These are phyloP conservation scores for Ricinus communis DNA, from an alignment of 345 rosid genomes.

Conservation along the genomic window DNA sequence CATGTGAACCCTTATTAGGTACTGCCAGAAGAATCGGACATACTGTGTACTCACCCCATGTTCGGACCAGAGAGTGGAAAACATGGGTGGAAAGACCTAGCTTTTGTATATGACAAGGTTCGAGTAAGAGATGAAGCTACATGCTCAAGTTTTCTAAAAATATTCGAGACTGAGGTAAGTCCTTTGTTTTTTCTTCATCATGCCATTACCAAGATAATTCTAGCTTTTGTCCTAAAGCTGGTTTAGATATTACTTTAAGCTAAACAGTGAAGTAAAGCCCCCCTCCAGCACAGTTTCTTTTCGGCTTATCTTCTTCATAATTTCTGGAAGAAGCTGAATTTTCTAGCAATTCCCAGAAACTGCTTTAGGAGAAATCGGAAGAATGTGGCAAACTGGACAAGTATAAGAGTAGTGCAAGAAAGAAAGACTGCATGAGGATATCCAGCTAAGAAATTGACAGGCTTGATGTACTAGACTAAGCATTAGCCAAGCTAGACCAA, in stretches of 20 bases:
- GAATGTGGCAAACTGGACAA: not conserved
- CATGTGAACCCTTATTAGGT: slow-evolving; percentile 5
- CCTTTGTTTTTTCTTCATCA: not conserved
- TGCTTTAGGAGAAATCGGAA: no score
- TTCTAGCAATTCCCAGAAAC: no score
- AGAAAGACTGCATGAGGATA: not conserved
- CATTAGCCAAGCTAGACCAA: not conserved
- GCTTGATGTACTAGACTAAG: not conserved
- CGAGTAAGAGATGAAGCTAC: slow-evolving; percentile 11
- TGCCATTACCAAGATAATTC: not conserved
- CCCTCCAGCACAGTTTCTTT: no score
- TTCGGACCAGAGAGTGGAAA: slow-evolving; percentile 29
- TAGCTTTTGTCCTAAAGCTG: not conserved
- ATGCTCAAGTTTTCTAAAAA: slow-evolving; percentile 19
- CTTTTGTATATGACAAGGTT: slow-evolving; percentile 22
- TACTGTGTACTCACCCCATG: slow-evolving; percentile 28
- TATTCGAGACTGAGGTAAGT: slow-evolving; percentile 23
- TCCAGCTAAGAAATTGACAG: not conserved
- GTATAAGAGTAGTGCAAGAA: not conserved
- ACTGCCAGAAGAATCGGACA: slow-evolving; percentile 18
- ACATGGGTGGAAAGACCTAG: slow-evolving; percentile 22
- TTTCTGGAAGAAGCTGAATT: no score
- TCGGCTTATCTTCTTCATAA: no score
- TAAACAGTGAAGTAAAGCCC: no score
- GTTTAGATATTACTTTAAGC: not conserved